Conservation (phyloP, 371 early-diverging fungal species). For the Lichtheimia ornata region DNA sequence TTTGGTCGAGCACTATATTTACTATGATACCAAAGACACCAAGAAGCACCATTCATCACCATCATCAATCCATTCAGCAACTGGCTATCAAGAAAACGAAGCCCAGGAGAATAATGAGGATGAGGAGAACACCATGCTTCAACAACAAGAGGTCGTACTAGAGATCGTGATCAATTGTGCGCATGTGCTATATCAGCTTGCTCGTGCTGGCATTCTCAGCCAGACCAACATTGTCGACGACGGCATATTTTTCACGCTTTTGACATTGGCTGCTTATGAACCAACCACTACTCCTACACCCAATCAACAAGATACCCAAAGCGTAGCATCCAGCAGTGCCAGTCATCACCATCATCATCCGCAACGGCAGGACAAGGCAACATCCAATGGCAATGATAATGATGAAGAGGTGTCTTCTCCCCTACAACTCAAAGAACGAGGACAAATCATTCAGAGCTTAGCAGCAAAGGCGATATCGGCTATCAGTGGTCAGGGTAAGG, state of each 20-base stretch:
- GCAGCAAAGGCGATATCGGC: slow-evolving; percentile 52
- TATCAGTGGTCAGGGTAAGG: slow-evolving; percentile 40
- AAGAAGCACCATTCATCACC: slow-evolving; percentile 7
- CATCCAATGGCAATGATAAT: background rate
- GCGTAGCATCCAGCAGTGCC: background rate
- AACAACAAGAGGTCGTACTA: slow-evolving; percentile 23
- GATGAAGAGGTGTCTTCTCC: slow-evolving; percentile 8
- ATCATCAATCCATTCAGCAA: slow-evolving; percentile 8
- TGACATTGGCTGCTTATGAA: slow-evolving; percentile 37
- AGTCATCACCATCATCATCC: background rate
- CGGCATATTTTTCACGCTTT: slow-evolving; percentile 33
- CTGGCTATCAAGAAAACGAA: slow-evolving; percentile 9
- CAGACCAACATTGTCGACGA: slow-evolving; percentile 41
- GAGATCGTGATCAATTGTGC: slow-evolving; percentile 48
- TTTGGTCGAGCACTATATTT: slow-evolving; percentile 32
- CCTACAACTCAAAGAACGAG: slow-evolving; percentile 24
- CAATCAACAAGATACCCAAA: background rate
- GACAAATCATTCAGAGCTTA: slow-evolving; percentile 36
- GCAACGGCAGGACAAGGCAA: background rate
- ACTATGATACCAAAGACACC: slow-evolving; percentile 9
- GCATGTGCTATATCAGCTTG: slow-evolving; percentile 43
- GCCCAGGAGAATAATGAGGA: background rate
- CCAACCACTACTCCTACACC: background rate
- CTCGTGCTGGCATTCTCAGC: slow-evolving; percentile 46
- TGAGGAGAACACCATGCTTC: background rate